Conservation (phyloP, 257 asterid genomes). For the Scutellaria barbata region DNA sequence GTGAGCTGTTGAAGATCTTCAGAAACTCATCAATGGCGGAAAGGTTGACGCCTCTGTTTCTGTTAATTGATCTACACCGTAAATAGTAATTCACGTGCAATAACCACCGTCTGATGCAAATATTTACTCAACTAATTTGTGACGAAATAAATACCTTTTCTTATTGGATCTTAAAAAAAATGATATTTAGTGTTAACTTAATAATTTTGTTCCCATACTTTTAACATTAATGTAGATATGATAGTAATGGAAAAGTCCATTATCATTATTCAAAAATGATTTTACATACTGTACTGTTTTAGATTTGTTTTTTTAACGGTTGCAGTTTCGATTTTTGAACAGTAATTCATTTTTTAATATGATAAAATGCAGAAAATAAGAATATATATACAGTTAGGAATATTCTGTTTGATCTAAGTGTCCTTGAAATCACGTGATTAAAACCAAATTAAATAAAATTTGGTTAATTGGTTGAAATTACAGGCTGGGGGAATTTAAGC, state of each 20-base stretch:
- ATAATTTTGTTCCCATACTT: constrained; percentile 18
- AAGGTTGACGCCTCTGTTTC: constrained; percentile 41
- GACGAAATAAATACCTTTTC: not conserved
- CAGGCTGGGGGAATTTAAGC: constrained; percentile 57
- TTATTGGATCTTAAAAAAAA: constrained; percentile 41
- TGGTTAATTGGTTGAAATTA: constrained; percentile 9
- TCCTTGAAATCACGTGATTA: constrained; percentile 27
- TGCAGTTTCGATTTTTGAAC: not conserved
- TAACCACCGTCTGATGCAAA: constrained; percentile 20
- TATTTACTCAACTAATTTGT: not conserved
- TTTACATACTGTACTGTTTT: no score
- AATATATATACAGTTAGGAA: not conserved
- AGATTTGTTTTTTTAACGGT: no score
- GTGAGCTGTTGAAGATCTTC: constrained; percentile 41
- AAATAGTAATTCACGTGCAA: constrained; percentile 30
- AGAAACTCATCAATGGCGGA: constrained; percentile 59
- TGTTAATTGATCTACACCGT: constrained; percentile 29
- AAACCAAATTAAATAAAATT: not conserved
- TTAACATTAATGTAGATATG: not conserved
- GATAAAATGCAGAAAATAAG: not conserved
- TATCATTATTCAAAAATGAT: no score
- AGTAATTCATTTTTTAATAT: not conserved
- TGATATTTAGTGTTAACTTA: no score
- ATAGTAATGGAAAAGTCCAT: not conserved
- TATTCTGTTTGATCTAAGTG: not conserved